Base-by-base conservation (phyloP, 495 filamentous ascomycete genomes). In the Tuber melanosporum region DNA sequence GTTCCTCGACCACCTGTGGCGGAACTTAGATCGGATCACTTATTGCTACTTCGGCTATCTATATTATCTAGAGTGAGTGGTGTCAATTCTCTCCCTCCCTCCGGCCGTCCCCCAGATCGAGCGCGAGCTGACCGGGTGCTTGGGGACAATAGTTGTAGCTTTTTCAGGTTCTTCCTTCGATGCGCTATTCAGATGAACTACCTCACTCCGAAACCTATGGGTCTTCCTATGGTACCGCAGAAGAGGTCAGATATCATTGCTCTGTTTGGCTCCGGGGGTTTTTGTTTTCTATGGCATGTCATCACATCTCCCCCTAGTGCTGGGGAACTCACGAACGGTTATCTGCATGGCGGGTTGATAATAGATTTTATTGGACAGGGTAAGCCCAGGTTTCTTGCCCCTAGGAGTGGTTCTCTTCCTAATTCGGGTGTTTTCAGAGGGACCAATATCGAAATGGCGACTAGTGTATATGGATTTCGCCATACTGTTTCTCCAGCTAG, bases 291-390 rank as follows among this genome's bases (percentile, higher is more conserved):
- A 70, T 85, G 89, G 46, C 91, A 92, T 82, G 78, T 87, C 14
- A 83, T 88, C 70, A 84, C 87, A 75, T 82, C 85, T 20, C 84
- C 85, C 39, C 90, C 90, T 6, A 86, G 87, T 49, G 91, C 89
- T 5, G 88, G 89, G 32, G 91, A 93, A 83, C 86, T 87, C 70
- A 89, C 87, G 5, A 85, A 90, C 46, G 90, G 89, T 3, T 92
- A 92, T 84, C 84, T 92, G 3, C 91, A 92, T 80, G 91, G 91
- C 12, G 90, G 91, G 0, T 76, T 93, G 39, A 85, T 92, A 76
- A 90, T 93, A 80, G 91, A 93, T 83, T 92, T 93, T 82, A 89
- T 93, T 70, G 91, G 91, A 36, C 90, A 92, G 83, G 76, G 82
- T 83, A 69, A 42, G 76, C 43, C 73, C 20, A 49, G 36, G 7